Evolutionary conservation across 2,329 filamentous ascomycete genomes (phyloP).

Genomic region (Dissoconium aciculare): DNA sequence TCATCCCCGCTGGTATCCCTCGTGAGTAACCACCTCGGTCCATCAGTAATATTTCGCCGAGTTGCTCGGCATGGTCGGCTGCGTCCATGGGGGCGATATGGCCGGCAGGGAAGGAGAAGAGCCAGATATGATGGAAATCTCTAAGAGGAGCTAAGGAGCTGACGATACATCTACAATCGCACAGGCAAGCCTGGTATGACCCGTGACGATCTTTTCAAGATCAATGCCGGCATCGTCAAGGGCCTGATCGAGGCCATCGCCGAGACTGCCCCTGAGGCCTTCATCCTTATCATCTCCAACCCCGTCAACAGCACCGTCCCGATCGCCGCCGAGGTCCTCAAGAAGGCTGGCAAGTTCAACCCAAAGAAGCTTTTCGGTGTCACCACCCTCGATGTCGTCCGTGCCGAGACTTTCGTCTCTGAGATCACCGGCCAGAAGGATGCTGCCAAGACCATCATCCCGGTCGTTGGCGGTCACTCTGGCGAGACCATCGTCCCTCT

Average conservation of each 20-base stretch:
- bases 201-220: slow-evolving; percentile 98
- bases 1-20: slow-evolving; percentile 96
- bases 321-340: slow-evolving; percentile 92
- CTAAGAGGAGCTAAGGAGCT: slow-evolving; percentile 1
- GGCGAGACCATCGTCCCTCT: slow-evolving; percentile 96
- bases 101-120: slow-evolving; percentile 1
- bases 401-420: slow-evolving; percentile 90
- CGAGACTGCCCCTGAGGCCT: slow-evolving; percentile 81
- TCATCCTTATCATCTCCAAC: slow-evolving; percentile 95
- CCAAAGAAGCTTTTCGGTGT: slow-evolving; percentile 94
- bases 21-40: slow-evolving; percentile 41
- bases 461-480: slow-evolving; percentile 92
- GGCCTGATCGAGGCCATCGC: slow-evolving; percentile 79
- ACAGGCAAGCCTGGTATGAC: slow-evolving; percentile 98
- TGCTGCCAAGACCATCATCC: slow-evolving; percentile 69
- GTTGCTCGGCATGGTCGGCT: too few relatives aligned
- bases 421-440: slow-evolving; percentile 69
- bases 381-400: slow-evolving; percentile 95
- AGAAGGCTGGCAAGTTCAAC: slow-evolving; percentile 85
- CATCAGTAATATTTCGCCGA: too few relatives aligned
- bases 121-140: not conserved
- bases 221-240: slow-evolving; percentile 96
- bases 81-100: too few relatives aligned
- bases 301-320: slow-evolving; percentile 98
- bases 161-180: slow-evolving; percentile 5